Base-by-base conservation (phyloP, 2,329 filamentous ascomycete genomes). In the Fusarium lateritium region DNA sequence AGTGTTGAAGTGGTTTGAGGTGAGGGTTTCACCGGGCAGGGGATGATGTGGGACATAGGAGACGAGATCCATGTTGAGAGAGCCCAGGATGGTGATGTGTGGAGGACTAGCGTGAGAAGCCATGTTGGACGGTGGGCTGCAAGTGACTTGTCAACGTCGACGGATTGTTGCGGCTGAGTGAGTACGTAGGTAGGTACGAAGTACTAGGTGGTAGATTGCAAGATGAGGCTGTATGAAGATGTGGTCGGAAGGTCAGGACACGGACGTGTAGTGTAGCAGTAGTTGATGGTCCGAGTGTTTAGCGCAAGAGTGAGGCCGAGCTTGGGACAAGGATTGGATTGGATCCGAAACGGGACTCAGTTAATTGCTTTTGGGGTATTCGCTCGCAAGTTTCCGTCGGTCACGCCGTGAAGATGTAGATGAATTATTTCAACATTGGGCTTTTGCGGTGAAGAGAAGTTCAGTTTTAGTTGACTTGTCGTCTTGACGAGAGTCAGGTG, bases 31-130 rank as follows among this genome's bases (percentile, higher is more conserved):
- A 71, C 95, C 96, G 1, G 92, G 90, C 2, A 86, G 83, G 2
- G 96, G 95, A 67, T 97, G 89, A 67, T 95, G 93, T 7, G 93
- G 85, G 34, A 96, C 96, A 74, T 93, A 90, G 40, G 94, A 94
- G 67, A 97, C 93, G 68, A 98, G 90, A 83, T 99, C 95, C 78
- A 93, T 93, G 82, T 98, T 98, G 65, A 99, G 89, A 34, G 95
- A 98, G 73, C 95, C 95, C 72, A 98, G 90, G 67, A 98, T 88
- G 67, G 92, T 91, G 78, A 98, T 96, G 74, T 80, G 79, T 65
- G 75, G 70, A 62, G 71, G 60, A 73, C 71, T 73, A 67, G 70
- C 47, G 40, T 64, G 42, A 39, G 71, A 66, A 53, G 62, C 62
- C 72, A 74, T 74, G 45, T 26, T 62, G 45, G 33, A 60, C 42